Conservation (phyloP, 2,329 filamentous ascomycete species). For the Conoideocrella luteorostrata region DNA sequence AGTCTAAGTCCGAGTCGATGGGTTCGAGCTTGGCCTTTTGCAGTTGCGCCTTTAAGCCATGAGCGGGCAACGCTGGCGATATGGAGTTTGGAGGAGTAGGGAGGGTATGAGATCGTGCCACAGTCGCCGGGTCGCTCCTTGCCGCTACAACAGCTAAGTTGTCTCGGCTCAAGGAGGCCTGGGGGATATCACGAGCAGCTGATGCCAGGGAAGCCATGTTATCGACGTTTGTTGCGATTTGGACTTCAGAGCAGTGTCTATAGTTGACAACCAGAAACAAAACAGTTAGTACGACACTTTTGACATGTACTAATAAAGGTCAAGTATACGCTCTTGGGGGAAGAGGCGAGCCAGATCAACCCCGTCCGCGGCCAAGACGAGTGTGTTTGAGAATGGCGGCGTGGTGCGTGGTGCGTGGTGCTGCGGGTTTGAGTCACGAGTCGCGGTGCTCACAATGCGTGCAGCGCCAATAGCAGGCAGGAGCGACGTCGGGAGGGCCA, state of each 20-base stretch:
- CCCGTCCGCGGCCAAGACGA: no score
- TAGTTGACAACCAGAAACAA: not conserved
- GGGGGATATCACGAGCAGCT: conserved; percentile 62
- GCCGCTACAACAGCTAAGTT: conserved; percentile 68
- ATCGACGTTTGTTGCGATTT: conserved; percentile 25
- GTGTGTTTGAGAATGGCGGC: no score
- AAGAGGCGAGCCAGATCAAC: not conserved
- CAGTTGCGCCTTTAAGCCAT: conserved; percentile 66
- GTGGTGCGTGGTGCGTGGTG: not conserved
- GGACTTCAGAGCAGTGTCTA: conserved; percentile 41
- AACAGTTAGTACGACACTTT: no score
- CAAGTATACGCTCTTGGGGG: not conserved
- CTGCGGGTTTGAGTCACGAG: conserved; percentile 14
- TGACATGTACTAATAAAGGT: no score
- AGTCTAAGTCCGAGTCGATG: conserved; percentile 82
- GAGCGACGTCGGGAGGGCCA: conserved; percentile 2
- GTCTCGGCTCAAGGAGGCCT: conserved; percentile 57
- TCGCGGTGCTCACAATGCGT: not conserved
- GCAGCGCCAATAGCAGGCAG: not conserved
- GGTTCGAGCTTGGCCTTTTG: conserved; percentile 53
- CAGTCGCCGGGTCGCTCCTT: conserved; percentile 52
- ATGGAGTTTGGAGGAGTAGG: conserved; percentile 94
- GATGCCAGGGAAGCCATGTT: conserved; percentile 60
- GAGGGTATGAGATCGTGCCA: conserved; percentile 59
- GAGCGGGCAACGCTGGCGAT: conserved; percentile 78